Conservation (phyloP, 208 protist genomes). For the Spongospora subterranea region DNA sequence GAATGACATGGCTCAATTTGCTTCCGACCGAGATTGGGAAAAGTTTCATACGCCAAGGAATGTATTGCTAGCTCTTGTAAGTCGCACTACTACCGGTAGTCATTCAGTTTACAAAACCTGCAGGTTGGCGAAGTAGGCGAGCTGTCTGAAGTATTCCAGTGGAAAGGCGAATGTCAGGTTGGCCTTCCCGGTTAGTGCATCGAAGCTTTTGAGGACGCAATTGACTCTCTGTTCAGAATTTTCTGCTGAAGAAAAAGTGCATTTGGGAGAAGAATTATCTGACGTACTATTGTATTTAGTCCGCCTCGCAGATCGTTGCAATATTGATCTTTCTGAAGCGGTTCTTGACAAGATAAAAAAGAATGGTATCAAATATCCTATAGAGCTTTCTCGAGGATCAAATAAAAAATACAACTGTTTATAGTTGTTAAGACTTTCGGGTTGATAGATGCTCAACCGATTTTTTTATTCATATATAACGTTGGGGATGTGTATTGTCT, state of each 20-base stretch:
- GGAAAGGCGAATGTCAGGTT: slow-evolving; percentile 36
- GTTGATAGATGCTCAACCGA: neutral
- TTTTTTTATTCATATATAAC: neutral
- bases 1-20: slow-evolving; percentile 17
- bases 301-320: slow-evolving; percentile 57
- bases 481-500: neutral
- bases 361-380: slow-evolving; percentile 66
- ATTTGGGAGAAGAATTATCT: slow-evolving; percentile 59
- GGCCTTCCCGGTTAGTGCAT: slow-evolving; percentile 27
- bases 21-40: slow-evolving; percentile 59
- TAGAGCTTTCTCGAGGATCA: neutral
- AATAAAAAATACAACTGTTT: neutral
- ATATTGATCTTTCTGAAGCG: slow-evolving; percentile 59
- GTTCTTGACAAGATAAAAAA: slow-evolving; percentile 42
- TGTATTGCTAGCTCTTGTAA: slow-evolving; percentile 50
- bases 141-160: slow-evolving; percentile 67
- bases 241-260: neutral
- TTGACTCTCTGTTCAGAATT: neutral
- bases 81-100: neutral
- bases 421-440: neutral
- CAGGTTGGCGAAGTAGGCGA: slow-evolving; percentile 61
- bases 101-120: neutral
- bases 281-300: slow-evolving; percentile 66
- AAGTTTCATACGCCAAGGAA: slow-evolving; percentile 60
- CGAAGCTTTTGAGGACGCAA: neutral